Evolutionary conservation across 805 yeast species (phyloP).

Genomic region (Barnettozyma botsteinii): DNA sequence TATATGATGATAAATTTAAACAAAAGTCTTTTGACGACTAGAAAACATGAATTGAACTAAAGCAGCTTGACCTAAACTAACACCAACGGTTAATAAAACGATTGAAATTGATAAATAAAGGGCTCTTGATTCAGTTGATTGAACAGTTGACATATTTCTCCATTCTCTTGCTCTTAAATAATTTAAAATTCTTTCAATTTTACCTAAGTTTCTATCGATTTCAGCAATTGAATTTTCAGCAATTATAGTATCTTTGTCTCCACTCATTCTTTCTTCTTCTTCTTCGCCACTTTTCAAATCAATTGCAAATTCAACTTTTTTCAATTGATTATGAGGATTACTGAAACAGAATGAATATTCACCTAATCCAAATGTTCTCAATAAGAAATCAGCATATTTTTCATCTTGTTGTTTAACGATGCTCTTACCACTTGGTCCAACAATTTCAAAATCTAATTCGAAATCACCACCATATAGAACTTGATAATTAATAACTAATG

Average conservation of each 20-base stretch:
- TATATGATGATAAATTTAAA: constrained; percentile 14
- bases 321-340: constrained; percentile 58
- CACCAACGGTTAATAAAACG: constrained; percentile 66
- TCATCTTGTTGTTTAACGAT: constrained; percentile 48
- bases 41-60: constrained; percentile 78
- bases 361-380: constrained; percentile 52
- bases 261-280: constrained; percentile 27
- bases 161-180: constrained; percentile 94
- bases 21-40: constrained; percentile 36
- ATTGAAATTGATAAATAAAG: constrained; percentile 71
- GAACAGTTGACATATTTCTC: constrained; percentile 91
- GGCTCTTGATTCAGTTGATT: constrained; percentile 70
- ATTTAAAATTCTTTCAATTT: constrained; percentile 57
- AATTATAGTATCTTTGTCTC: constrained; percentile 44
- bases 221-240: constrained; percentile 50
- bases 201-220: constrained; percentile 54
- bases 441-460: constrained; percentile 59
- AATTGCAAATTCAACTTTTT: constrained; percentile 59
- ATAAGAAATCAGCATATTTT: constrained; percentile 57
- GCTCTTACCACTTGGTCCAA: constrained; percentile 45
- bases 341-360: constrained; percentile 63
- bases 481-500: constrained; percentile 38
- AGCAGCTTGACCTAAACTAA: constrained; percentile 73
- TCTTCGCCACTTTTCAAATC: constrained; percentile 39
- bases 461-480: constrained; percentile 61